A percentile compares a stretch with the other conserved stretches of the same genome.
Evolutionary conservation across 331 rosid genomes (phyloP).

Genomic region (Cucumis variabilis): DNA sequence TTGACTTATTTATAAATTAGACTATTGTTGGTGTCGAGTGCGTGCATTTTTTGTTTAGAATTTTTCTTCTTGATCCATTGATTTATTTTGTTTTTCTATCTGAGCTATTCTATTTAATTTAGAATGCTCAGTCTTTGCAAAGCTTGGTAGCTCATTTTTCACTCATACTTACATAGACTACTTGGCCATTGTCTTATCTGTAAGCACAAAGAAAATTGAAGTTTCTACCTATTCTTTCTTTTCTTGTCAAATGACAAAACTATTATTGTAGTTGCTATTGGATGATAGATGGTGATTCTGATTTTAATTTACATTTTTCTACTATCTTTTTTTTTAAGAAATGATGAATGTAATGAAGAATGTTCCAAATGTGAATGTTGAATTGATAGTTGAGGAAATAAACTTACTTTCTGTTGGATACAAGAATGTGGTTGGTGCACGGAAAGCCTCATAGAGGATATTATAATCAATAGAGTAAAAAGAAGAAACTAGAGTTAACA

Average conservation of each 20-base stretch:
- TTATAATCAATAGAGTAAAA: slow-evolving; percentile 78
- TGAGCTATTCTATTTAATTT: not conserved
- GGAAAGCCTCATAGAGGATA: slow-evolving; percentile 85
- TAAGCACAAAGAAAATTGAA: not conserved
- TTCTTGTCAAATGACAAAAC: not conserved
- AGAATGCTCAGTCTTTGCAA: not conserved
- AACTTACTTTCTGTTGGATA: slow-evolving; percentile 78
- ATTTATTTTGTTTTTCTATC: not conserved
- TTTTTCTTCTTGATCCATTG: slow-evolving; percentile 22
- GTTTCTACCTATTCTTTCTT: slow-evolving; percentile 9
- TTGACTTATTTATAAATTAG: too few species aligned
- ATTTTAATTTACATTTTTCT: slow-evolving; percentile 27
- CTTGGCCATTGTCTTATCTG: not conserved
- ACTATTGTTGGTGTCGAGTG: too few species aligned
- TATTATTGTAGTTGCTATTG: slow-evolving; percentile 14
- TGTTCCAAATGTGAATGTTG: slow-evolving; percentile 76
- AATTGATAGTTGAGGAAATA: slow-evolving; percentile 77
- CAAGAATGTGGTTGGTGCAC: slow-evolving; percentile 83
- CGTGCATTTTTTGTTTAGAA: too few species aligned
- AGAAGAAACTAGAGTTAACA: slow-evolving; percentile 78
- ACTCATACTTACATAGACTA: not conserved
- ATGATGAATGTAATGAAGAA: slow-evolving; percentile 86
- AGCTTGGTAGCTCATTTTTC: slow-evolving; percentile 6
- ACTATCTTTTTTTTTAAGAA: slow-evolving; percentile 44
- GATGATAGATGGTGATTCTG: slow-evolving; percentile 19